Percentiles rank a stretch among this genome's conserved stretches.
These are phyloP conservation scores for Alternaria triticimaculans DNA, from an alignment of 2,329 filamentous ascomycete genomes.

Conservation along the genomic window DNA sequence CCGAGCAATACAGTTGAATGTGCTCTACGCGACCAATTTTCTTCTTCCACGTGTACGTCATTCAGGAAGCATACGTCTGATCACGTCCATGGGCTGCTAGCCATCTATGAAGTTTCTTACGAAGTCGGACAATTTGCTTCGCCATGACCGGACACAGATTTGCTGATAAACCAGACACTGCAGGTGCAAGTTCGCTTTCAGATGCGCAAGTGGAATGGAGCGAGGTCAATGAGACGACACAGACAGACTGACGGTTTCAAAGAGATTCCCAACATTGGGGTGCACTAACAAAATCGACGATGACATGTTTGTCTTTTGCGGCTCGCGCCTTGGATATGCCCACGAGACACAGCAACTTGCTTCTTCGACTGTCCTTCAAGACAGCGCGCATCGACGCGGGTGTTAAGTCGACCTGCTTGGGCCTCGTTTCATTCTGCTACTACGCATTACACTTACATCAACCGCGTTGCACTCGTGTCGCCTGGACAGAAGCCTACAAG, in stretches of 20 bases:
- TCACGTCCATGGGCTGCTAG: background rate
- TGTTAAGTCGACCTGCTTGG: background rate
- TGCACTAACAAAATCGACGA: background rate
- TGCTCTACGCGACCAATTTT: background rate
- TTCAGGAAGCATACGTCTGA: background rate
- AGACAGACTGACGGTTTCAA: background rate
- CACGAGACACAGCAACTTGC: background rate
- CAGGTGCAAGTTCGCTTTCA: background rate
- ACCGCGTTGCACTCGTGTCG: background rate
- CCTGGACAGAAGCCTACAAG: background rate
- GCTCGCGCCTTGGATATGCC: background rate
- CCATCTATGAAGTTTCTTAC: background rate
- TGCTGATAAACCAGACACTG: background rate
- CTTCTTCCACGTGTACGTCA: background rate
- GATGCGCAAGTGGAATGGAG: background rate
- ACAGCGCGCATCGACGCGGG: background rate
- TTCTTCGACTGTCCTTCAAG: background rate
- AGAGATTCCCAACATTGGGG: background rate
- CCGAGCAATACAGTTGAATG: background rate
- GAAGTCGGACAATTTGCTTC: background rate
- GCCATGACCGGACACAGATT: background rate
- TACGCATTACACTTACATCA: background rate
- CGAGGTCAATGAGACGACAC: background rate
- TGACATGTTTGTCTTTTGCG: background rate
- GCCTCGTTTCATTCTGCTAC: background rate